Base-by-base conservation (phyloP, 2,329 filamentous ascomycete genomes). In the Hypoxylon sp. region DNA sequence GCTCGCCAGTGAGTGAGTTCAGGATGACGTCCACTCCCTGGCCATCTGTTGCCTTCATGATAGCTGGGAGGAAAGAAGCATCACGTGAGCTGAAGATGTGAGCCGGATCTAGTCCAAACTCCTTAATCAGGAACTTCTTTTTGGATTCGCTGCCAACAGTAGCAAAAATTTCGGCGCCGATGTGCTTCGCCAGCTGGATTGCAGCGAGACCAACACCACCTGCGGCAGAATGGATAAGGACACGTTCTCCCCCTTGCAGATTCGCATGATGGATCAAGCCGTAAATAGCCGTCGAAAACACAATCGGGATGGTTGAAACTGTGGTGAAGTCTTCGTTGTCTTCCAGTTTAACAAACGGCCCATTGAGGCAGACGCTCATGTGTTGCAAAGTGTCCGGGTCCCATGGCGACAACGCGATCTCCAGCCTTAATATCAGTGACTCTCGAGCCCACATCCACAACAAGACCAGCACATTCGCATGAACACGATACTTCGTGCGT, bases 121-220 rank as follows among this genome's bases (percentile, higher is more conserved):
- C 35, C 4, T 62, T 48, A 7, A 62, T 27, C 1, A 70, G 56
- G 50, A 53, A 70, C n/a, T 67, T 19, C 31, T 47, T 47, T 48
- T 71, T 71, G 24, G 17, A 35, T 2, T 59, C 21, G 5, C 42
- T 59, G 10, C 52, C 39, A 3, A 64, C 63, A 1, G 69, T 71
- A 15, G 66, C 46, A 35, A 59, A 71, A 6, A 71, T 37, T 2
- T 52, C 50, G 13, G 68, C 70, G 2, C 68, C 68, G 1, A 68
- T 47, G 2, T 27, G 21, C 27, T 64, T 56, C 8, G 68, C 63
- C 7, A 71, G 7, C 17, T 53, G 35, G 24, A 73, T 69, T 0
- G 68, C 56, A 3, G 71, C 71, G 11, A 69, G 55, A 8, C 71
- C 71, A 6, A 71, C 19, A 37, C 37, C 63, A 15, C 71, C 68